phyloP scores from a whole-genome alignment of 208 protist species.

The Willaertia magna region DNA sequence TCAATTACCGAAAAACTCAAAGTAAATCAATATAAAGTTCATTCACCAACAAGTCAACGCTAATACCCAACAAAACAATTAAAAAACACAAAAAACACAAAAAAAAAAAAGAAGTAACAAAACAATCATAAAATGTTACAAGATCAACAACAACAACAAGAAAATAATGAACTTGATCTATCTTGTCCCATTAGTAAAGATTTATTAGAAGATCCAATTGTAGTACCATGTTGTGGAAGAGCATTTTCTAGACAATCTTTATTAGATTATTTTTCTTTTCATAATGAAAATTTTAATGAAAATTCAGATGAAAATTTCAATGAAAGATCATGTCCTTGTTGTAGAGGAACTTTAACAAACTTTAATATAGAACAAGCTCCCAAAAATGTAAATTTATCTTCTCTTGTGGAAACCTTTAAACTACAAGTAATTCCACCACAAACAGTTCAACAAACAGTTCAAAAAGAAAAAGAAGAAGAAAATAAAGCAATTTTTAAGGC shows the following conservation, averaged over 20 bases:
- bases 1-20: no score
- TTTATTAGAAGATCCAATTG: slow-evolving; percentile 3
- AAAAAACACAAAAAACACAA: no score
- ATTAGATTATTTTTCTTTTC: not conserved
- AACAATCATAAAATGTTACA: no score
- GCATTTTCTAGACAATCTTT: not conserved
- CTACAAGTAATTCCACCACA: not conserved
- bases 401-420: slow-evolving; percentile 4
- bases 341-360: not conserved
- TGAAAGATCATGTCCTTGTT: not conserved
- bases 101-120: no score
- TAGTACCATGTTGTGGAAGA: slow-evolving; percentile 17
- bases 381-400: slow-evolving; percentile 8
- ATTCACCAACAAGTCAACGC: no score
- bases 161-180: no score
- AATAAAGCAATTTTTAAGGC: not conserved
- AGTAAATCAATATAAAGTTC: no score
- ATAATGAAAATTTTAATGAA: no score
- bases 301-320: no score
- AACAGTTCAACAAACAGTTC: not conserved
- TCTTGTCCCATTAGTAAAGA: slow-evolving; percentile 3
- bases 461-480: not conserved
- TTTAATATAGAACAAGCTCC: slow-evolving; percentile 2
- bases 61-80: no score
- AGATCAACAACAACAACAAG: no score